Percentiles rank a stretch among this genome's conserved stretches.
phyloP scores from a whole-genome alignment of 768 basidiomycete genomes.

The Suillus occidentalis region DNA sequence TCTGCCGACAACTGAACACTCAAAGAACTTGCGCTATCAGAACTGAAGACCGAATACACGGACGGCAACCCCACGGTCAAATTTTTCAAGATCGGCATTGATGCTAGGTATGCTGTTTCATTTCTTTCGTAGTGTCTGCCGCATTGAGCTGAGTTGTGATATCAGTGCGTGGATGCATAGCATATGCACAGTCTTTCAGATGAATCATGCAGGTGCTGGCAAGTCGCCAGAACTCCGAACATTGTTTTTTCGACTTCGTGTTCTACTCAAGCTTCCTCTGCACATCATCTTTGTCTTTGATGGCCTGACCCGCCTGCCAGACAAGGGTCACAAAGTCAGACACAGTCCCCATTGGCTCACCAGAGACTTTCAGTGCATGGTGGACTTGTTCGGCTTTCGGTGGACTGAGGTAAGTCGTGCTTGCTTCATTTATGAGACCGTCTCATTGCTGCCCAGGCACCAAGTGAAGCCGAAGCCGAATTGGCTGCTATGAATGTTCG shows the following conservation, averaged over 20 bases:
- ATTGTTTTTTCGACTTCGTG: background rate
- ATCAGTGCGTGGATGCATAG: no score
- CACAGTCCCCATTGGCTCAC: background rate
- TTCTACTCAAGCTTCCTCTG: background rate
- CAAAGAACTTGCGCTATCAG: no score
- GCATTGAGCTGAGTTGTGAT: no score
- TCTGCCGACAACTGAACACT: no score
- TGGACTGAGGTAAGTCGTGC: background rate
- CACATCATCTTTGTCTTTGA: background rate
- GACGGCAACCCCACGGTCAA: no score
- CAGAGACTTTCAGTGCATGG: background rate
- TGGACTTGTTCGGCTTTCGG: background rate
- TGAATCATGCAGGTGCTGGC: no score
- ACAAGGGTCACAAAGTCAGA: background rate
- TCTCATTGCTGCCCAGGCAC: background rate
- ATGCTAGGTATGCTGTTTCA: no score
- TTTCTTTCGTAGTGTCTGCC: no score
- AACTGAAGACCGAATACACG: no score
- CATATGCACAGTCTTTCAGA: no score
- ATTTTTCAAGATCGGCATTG: no score
- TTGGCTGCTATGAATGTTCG: slow-evolving; percentile 13
- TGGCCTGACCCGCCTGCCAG: background rate
- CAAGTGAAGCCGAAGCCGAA: slow-evolving; percentile 15
- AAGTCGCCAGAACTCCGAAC: background rate
- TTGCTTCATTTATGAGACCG: background rate